These are phyloP conservation scores for Spathaspora girioi DNA, from an alignment of 805 yeast genomes.

Conservation along the genomic window DNA sequence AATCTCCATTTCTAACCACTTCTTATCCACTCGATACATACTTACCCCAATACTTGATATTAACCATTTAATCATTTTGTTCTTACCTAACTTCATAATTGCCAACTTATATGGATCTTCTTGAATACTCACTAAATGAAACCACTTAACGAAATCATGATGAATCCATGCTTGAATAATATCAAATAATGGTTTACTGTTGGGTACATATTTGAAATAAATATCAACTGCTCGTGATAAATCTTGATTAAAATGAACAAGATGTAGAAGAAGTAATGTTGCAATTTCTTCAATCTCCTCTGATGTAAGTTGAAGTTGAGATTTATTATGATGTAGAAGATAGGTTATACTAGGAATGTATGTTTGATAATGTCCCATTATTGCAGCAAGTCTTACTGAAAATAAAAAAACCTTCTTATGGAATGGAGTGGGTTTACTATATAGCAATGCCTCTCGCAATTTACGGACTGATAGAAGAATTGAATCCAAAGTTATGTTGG, in stretches of 20 bases:
- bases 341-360: conserved; percentile 51
- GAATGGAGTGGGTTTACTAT: conserved; percentile 33
- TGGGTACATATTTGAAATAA: conserved; percentile 22
- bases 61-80: conserved; percentile 27
- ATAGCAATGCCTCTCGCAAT: conserved; percentile 52
- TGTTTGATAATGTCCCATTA: conserved; percentile 48
- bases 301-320: not conserved
- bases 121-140: conserved; percentile 30
- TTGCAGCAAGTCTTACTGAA: conserved; percentile 44
- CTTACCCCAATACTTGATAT: not conserved
- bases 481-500: conserved; percentile 16
- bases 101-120: conserved; percentile 27
- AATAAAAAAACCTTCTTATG: conserved; percentile 42
- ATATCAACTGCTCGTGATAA: conserved; percentile 26
- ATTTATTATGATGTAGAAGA: conserved; percentile 23
- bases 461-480: conserved; percentile 39
- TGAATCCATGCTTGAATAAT: conserved; percentile 24
- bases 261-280: conserved; percentile 43
- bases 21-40: not conserved
- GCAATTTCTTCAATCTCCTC: conserved; percentile 39
- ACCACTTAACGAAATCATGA: conserved; percentile 29
- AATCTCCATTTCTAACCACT: not conserved
- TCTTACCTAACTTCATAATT: conserved; percentile 42
- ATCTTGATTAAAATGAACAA: conserved; percentile 36
- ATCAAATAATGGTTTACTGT: conserved; percentile 8